Percentiles rank a stretch among this genome's conserved stretches.
Conservation (phyloP, 768 basidiomycete genomes). For the Lactarius hengduanensis region DNA sequence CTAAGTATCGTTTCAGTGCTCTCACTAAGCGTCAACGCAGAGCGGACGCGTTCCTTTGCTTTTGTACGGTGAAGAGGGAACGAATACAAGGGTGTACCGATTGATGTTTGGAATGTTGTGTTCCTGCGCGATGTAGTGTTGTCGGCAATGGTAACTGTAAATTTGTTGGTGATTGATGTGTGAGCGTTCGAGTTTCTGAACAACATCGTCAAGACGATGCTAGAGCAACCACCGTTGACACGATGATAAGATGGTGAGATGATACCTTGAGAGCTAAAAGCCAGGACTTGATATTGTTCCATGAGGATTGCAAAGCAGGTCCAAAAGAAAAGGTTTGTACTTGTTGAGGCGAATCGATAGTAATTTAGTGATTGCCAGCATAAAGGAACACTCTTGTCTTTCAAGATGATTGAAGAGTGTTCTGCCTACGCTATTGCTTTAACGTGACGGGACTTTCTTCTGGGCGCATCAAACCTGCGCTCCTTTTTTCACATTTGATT, state of each 20-base stretch:
- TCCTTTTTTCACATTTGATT: too few relatives aligned
- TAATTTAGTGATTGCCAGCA: neutral
- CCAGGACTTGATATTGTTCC: neutral
- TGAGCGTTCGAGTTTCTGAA: neutral
- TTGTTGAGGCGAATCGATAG: neutral
- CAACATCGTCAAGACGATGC: neutral
- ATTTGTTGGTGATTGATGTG: neutral
- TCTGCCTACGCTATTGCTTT: too few relatives aligned
- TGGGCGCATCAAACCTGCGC: too few relatives aligned
- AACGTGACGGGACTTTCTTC: too few relatives aligned
- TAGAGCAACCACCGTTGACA: neutral
- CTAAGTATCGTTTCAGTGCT: neutral
- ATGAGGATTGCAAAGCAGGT: too few relatives aligned
- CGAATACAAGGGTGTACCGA: neutral
- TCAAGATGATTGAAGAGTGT: too few relatives aligned
- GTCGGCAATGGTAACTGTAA: neutral
- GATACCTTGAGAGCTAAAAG: neutral
- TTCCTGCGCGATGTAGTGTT: neutral
- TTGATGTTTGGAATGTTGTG: conserved; percentile 2
- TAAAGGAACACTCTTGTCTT: neutral
- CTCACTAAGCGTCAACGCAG: neutral
- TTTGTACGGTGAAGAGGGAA: neutral
- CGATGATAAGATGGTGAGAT: too few relatives aligned
- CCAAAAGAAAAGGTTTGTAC: too few relatives aligned
- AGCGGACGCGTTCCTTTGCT: neutral